Conservation (phyloP, 2,329 filamentous ascomycete genomes). For the Pseudogymnoascus sp. region DNA sequence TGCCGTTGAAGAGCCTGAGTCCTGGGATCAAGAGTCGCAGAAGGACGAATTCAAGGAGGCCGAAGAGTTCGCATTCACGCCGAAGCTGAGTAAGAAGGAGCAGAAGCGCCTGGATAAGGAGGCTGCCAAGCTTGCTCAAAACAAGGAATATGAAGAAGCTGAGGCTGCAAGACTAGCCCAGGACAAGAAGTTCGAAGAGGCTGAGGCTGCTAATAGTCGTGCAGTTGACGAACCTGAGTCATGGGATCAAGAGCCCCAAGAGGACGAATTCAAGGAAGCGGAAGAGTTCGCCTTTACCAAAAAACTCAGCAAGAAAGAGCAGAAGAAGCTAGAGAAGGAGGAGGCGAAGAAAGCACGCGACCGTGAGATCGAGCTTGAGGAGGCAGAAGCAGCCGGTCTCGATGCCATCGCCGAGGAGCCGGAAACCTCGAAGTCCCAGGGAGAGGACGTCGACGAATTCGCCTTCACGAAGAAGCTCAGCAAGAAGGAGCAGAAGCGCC, state of each 20-base stretch:
- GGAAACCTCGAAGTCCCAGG: background rate
- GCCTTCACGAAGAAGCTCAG: slow-evolving; percentile 15
- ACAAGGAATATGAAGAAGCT: background rate
- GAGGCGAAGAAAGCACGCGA: background rate
- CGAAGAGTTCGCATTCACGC: slow-evolving; percentile 18
- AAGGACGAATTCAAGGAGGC: background rate
- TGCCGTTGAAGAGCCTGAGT: background rate
- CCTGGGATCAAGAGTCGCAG: background rate
- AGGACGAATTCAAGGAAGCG: background rate
- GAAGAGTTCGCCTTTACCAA: slow-evolving; percentile 19
- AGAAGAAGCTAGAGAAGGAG: slow-evolving; percentile 33
- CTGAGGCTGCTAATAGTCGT: background rate
- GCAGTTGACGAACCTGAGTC: background rate
- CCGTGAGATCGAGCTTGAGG: background rate
- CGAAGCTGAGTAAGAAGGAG: slow-evolving; percentile 1
- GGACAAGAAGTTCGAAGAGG: background rate
- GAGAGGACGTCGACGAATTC: slow-evolving; percentile 18
- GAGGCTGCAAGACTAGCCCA: background rate
- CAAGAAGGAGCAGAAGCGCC: slow-evolving; percentile 5
- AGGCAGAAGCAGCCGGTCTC: background rate
- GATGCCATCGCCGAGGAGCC: background rate
- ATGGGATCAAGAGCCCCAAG: background rate
- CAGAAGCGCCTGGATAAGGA: slow-evolving; percentile 35
- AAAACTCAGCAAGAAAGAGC: slow-evolving; percentile 16
- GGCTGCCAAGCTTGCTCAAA: background rate